A percentile compares a stretch with the other conserved stretches of the same genome.
Conservation (phyloP, 1,139 yeast genomes). For the Geotrichum europaeum region DNA sequence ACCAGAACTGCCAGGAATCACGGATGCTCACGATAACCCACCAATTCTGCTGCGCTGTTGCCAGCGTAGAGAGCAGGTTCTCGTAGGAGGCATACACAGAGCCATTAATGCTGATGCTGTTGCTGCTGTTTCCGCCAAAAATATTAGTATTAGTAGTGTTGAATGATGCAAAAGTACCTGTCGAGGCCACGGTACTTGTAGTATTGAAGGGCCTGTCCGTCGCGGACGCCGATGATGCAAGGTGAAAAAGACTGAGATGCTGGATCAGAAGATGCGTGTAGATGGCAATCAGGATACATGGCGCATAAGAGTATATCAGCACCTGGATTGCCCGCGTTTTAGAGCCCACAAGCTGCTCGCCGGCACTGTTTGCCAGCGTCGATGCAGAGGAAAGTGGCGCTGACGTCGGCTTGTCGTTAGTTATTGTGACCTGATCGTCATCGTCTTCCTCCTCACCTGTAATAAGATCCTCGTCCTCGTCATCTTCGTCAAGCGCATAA, state of each 20-base stretch:
- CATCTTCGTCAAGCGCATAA: not conserved
- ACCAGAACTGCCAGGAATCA: slow-evolving; percentile 80
- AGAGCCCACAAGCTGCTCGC: not conserved
- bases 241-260: slow-evolving; percentile 63
- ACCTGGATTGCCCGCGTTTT: slow-evolving; percentile 27
- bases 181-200: not conserved
- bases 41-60: not conserved
- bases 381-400: slow-evolving; percentile 10
- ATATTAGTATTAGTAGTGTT: not conserved
- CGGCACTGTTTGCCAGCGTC: slow-evolving; percentile 2
- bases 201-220: not conserved
- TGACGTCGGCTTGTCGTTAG: not conserved
- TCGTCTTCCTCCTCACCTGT: slow-evolving; percentile 1
- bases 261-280: slow-evolving; percentile 91
- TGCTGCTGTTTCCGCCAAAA: not conserved
- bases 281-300: slow-evolving; percentile 88
- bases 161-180: not conserved
- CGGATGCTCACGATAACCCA: slow-evolving; percentile 31
- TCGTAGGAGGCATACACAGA: not conserved
- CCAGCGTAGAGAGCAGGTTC: not conserved
- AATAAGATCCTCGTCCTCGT: not conserved
- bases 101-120: not conserved
- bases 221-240: not conserved
- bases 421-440: not conserved
- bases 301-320: slow-evolving; percentile 79